Base-by-base conservation (phyloP, 768 basidiomycete genomes). In the Auricularia cornea region DNA sequence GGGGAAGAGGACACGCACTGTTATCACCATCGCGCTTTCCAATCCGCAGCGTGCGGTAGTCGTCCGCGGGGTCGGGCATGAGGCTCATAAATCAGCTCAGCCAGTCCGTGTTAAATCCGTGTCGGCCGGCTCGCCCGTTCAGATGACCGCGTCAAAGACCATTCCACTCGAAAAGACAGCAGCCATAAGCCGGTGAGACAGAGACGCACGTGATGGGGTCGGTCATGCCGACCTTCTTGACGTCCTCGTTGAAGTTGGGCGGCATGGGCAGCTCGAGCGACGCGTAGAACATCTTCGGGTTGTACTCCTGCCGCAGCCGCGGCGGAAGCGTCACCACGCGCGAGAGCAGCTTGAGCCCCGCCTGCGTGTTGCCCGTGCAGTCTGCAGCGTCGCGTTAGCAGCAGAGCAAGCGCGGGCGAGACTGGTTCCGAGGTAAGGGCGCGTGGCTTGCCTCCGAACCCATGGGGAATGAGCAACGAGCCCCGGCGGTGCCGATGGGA, bases 201-300 rank as follows among this genome's bases (percentile, higher is more conserved):
- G n/a, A n/a, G n/a, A 38, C 35, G 35, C 35, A 38, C 35, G 35
- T 52, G 20, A 52, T 8, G 8, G 10, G 51, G 28, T 52, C n/a
- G 28, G 20, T 20, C 28, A 72, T 66, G 1, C 68, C 66, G 26
- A 72, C 14, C 16, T 65, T 66, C 30, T 65, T 61, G 11, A 54
- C 51, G 10, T 16, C 38, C 28, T 10, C 40, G 10, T 59, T 14
- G 10, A 68, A 60, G 3, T 59, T 61, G 2, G 56, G 64, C 18
- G 61, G 31, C 32, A 69, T n/a, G 14, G 33, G 60, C 59, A 67
- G 70, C 31, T 59, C 66, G 31, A 66, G 64, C 20, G 67, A 10
- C 4, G 65, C 57, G 40, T 72, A 72, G 2, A 64, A 66, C 63
- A 71, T 63, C 56, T 71, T 68, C 33, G 70, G 72, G 64, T 73